Conservation (phyloP, 1,139 yeast genomes). For the Magnusiomyces tetraspermus region DNA sequence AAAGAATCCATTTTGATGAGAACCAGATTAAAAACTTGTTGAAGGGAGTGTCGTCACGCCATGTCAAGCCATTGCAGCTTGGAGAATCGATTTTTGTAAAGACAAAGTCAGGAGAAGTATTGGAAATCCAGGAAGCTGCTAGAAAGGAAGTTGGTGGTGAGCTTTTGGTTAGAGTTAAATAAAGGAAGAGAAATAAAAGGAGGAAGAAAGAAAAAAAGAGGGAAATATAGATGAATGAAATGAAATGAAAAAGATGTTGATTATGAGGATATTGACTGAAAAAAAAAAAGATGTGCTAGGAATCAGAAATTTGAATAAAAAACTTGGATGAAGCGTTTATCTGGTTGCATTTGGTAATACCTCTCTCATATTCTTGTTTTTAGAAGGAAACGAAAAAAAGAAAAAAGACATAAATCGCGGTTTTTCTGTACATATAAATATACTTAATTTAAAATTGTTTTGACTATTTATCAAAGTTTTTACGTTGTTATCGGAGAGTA, state of each 20-base stretch:
- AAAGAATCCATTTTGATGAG: conserved; percentile 54
- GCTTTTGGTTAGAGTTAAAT: conserved; percentile 71
- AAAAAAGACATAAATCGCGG: no score
- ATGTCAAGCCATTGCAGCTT: conserved; percentile 73
- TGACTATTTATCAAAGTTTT: no score
- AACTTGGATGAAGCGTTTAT: no score
- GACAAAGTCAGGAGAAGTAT: conserved; percentile 40
- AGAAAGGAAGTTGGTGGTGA: conserved; percentile 63
- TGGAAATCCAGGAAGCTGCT: conserved; percentile 81
- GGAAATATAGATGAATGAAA: not conserved
- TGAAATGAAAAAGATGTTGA: not conserved
- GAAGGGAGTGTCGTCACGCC: conserved; percentile 64
- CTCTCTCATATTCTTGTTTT: no score
- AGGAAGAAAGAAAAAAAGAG: not conserved
- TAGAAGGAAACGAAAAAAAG: no score
- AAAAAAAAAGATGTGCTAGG: no score
- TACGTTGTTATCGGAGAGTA: no score
- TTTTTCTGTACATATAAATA: no score
- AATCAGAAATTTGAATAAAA: no score
- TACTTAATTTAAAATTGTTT: no score
- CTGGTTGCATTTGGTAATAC: no score
- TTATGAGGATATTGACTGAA: not conserved
- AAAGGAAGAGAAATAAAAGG: conserved; percentile 10
- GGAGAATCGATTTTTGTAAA: conserved; percentile 78
- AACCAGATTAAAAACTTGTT: conserved; percentile 66